Evolutionary conservation across 495 filamentous ascomycete genomes (phyloP).

Genomic region (Talaromyces nanjingensis): DNA sequence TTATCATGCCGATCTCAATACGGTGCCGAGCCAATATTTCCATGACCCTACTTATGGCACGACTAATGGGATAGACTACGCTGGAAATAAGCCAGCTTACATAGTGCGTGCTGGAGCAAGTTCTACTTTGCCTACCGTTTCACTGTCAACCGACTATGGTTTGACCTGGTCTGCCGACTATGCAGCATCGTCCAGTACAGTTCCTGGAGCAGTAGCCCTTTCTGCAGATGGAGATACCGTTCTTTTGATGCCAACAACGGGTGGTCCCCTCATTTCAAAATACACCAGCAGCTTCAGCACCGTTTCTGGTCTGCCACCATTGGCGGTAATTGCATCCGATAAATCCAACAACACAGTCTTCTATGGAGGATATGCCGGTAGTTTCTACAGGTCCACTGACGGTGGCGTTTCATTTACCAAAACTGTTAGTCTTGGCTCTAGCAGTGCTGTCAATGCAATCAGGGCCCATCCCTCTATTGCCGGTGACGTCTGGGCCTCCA

Average conservation of each 20-base stretch:
- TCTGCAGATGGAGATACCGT: conserved; percentile 47
- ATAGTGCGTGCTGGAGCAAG: conserved; percentile 51
- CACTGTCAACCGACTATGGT: conserved; percentile 21
- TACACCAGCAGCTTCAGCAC: conserved; percentile 33
- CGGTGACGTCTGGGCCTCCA: conserved; percentile 48
- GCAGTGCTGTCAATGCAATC: conserved; percentile 36
- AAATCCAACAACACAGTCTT: conserved; percentile 45
- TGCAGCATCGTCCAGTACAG: conserved; percentile 32
- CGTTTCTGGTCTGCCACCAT: conserved; percentile 34
- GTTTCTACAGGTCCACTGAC: conserved; percentile 42
- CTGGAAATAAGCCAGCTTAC: conserved; percentile 43
- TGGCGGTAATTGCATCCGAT: conserved; percentile 44
- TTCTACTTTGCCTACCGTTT: conserved; percentile 7
- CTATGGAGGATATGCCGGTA: conserved; percentile 39
- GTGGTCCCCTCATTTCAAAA: conserved; percentile 18
- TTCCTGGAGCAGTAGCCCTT: conserved; percentile 41
- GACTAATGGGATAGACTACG: conserved; percentile 48
- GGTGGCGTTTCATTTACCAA: conserved; percentile 35
- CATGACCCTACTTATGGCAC: conserved; percentile 43
- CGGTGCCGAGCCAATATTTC: conserved; percentile 40
- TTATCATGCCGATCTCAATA: conserved; percentile 35
- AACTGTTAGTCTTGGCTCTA: conserved; percentile 23
- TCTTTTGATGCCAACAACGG: conserved; percentile 33
- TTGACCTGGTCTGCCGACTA: conserved; percentile 39
- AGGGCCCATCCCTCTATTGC: conserved; percentile 38